These are phyloP conservation scores for Akanthomyces dipterigenus DNA, from an alignment of 2,329 filamentous ascomycete species.

Conservation along the genomic window DNA sequence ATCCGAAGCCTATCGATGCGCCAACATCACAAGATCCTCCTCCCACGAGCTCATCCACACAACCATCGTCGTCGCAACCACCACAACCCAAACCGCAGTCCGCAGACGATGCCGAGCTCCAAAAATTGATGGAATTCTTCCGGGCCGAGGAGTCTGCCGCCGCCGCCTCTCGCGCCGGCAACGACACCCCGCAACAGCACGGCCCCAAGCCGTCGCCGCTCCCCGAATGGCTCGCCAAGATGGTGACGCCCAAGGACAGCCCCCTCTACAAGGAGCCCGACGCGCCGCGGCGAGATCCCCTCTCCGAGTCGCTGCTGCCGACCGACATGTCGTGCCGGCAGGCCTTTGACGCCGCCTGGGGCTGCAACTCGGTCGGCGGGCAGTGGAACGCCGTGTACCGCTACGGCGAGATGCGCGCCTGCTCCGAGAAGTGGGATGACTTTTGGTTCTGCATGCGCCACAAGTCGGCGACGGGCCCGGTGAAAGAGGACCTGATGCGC, in stretches of 20 bases:
- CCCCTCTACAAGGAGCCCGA: slow-evolving; percentile 12
- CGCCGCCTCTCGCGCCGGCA: slow-evolving; percentile 16
- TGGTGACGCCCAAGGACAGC: slow-evolving; percentile 7
- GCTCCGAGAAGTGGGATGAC: slow-evolving; percentile 81
- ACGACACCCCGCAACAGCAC: slow-evolving; percentile 22
- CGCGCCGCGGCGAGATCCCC: slow-evolving; percentile 31
- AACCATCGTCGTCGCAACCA: slow-evolving; percentile 17
- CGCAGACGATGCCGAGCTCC: slow-evolving; percentile 33
- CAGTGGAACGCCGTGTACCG: slow-evolving; percentile 92
- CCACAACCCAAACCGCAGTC: slow-evolving; percentile 32
- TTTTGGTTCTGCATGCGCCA: slow-evolving; percentile 98
- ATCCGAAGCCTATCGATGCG: slow-evolving; percentile 19
- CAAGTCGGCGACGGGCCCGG: slow-evolving; percentile 52
- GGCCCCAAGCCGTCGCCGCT: slow-evolving; percentile 7
- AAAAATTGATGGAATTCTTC: slow-evolving; percentile 46
- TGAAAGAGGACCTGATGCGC: slow-evolving; percentile 55
- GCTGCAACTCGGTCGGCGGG: slow-evolving; percentile 85
- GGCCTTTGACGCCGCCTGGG: slow-evolving; percentile 88
- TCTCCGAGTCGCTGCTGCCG: slow-evolving; percentile 67
- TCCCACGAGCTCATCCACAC: slow-evolving; percentile 16
- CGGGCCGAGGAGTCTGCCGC: slow-evolving; percentile 23
- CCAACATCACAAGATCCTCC: slow-evolving; percentile 19
- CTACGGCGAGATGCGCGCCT: slow-evolving; percentile 68
- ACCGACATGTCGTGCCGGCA: slow-evolving; percentile 80
- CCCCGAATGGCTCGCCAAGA: slow-evolving; percentile 7